phyloP scores from a whole-genome alignment of 371 early-diverging fungal genomes.

The Apophysomyces elegans region DNA sequence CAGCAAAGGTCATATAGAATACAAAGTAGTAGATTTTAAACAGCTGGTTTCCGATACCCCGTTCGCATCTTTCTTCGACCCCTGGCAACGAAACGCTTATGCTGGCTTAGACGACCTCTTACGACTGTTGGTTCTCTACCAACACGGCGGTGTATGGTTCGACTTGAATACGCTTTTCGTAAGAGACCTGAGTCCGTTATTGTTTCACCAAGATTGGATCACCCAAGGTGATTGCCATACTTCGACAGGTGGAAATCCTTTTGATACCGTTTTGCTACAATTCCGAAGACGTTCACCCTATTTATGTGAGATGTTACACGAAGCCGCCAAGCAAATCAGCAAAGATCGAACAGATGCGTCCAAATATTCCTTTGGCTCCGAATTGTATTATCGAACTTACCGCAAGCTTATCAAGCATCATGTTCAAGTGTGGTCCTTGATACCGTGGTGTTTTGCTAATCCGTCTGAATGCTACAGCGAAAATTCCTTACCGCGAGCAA shows the following conservation, averaged over 20 bases:
- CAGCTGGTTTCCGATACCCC: constrained; percentile 23
- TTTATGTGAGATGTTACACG: constrained; percentile 46
- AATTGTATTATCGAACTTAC: constrained; percentile 36
- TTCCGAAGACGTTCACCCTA: constrained; percentile 42
- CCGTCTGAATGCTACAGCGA: constrained; percentile 37
- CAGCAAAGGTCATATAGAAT: constrained; percentile 19
- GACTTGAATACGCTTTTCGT: constrained; percentile 48
- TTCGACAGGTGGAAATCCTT: constrained; percentile 35
- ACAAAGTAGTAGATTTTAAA: constrained; percentile 17
- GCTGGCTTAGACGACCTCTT: constrained; percentile 24
- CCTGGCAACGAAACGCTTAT: not conserved
- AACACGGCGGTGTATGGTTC: constrained; percentile 58
- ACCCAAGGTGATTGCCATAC: constrained; percentile 42
- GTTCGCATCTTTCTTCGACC: constrained; percentile 12
- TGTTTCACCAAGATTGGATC: constrained; percentile 47
- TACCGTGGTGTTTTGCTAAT: constrained; percentile 59
- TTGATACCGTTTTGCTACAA: constrained; percentile 33
- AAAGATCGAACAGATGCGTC: not conserved
- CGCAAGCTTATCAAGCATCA: constrained; percentile 33
- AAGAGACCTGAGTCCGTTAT: constrained; percentile 44
- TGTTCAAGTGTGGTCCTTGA: constrained; percentile 38
- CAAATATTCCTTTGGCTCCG: not conserved
- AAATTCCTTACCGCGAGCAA: constrained; percentile 22
- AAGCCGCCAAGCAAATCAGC: constrained; percentile 4
- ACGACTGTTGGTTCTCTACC: constrained; percentile 42